Percentiles rank a stretch among this genome's conserved stretches.
Evolutionary conservation across 371 early-diverging fungal genomes (phyloP).

Genomic region (Parasitella parasitica): DNA sequence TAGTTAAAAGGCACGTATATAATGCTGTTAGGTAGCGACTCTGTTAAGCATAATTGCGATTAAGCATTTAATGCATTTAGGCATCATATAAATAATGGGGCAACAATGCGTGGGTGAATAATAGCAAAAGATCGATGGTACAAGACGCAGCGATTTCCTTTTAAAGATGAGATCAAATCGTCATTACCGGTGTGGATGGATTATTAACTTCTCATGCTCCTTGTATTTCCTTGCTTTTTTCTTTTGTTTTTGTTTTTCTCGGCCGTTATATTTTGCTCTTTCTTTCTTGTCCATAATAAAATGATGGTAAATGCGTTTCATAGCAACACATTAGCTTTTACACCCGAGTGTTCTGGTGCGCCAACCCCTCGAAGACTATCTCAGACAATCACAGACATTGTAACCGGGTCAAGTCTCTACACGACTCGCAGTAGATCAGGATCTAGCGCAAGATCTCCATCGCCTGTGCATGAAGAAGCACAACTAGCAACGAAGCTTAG

Average conservation of each 20-base stretch:
- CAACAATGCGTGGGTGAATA: background rate
- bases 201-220: background rate
- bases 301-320: background rate
- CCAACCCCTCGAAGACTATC: slow-evolving; percentile 15
- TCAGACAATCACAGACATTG: slow-evolving; percentile 18
- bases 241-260: background rate
- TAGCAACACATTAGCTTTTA: background rate
- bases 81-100: too few relatives aligned
- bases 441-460: slow-evolving; percentile 11
- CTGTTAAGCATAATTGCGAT: too few relatives aligned
- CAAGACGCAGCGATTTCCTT: background rate
- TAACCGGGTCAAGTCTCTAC: background rate
- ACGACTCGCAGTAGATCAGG: slow-evolving; percentile 4
- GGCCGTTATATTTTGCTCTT: background rate
- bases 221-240: background rate
- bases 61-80: too few relatives aligned
- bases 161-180: background rate
- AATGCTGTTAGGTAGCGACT: too few relatives aligned
- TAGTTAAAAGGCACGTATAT: too few relatives aligned
- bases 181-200: background rate
- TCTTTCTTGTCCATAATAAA: background rate
- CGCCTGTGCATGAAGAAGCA: background rate
- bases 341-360: background rate
- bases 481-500: slow-evolving; percentile 6
- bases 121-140: background rate